Base-by-base conservation (phyloP, 2,329 filamentous ascomycete genomes). In the Akanthomyces lecanii region DNA sequence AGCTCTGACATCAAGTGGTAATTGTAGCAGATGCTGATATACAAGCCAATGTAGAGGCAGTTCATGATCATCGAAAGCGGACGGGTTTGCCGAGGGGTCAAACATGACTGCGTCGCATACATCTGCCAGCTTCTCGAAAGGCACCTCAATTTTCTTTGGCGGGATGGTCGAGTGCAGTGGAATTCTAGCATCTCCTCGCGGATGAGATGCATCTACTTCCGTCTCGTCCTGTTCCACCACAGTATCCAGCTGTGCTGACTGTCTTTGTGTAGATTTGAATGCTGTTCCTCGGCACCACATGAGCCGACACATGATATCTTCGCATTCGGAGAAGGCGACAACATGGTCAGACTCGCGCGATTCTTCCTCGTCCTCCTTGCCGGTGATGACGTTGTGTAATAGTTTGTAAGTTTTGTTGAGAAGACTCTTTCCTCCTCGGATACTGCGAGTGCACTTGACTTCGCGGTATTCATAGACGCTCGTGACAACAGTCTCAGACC, bases 391-490 rank as follows among this genome's bases (percentile, higher is more conserved):
- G 57, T 48, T 61, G 38, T 71, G 81, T 4, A 94, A 73, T 21
- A 90, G 72, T 62, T 82, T 83, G 68, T 88, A 90, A 69, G 92
- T 87, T 63, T 88, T 84, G 68, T 89, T 82, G 50, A 89, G 83
- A 23, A 98, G 77, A 63, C 84, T 74, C 70, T 88, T 93, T 64
- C 89, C 92, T 40, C 86, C 92, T 67, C 95, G 83, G 16, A 91
- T 81, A 45, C 85, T 94, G 61, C 91, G 83, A 63, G 81, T 85
- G 61, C 85, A 86, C 18, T 82, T 81, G 1, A 97, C 85, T 73
- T 96, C 92, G 61, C 91, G 88, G 73, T 92, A 97, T 76, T 99
- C 95, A 71, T 93, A 98, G 7, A 98, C 82, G 6, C 88, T 90
- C 0, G 92, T 96, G 25, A 96, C 85, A 0, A 89, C 84, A 0